Evolutionary conservation across 2,329 filamentous ascomycete species (phyloP).

Genomic region (Epicoccum nigrum): DNA sequence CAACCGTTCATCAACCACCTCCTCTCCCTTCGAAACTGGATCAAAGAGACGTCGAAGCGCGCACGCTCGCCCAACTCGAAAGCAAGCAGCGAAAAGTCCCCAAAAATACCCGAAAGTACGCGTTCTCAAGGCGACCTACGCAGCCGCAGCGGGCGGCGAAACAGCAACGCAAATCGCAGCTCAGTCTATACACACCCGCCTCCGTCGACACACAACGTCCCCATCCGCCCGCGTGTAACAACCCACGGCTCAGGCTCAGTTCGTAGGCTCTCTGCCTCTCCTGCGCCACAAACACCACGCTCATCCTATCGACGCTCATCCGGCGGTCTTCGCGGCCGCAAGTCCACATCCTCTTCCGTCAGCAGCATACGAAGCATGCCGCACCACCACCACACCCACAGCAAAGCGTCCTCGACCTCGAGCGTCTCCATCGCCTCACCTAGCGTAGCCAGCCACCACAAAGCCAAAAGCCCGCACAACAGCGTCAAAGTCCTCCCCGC

Average conservation of each 20-base stretch:
- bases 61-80: slow-evolving; percentile 45
- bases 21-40: slow-evolving; percentile 73
- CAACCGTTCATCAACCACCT: slow-evolving; percentile 71
- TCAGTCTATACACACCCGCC: slow-evolving; percentile 46
- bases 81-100: slow-evolving; percentile 43
- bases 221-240: slow-evolving; percentile 51
- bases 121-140: slow-evolving; percentile 14
- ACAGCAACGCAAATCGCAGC: slow-evolving; percentile 44
- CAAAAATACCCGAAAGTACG: slow-evolving; percentile 33
- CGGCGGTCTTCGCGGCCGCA: slow-evolving; percentile 82
- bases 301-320: slow-evolving; percentile 85
- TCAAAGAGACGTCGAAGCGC: slow-evolving; percentile 63
- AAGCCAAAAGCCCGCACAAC: slow-evolving; percentile 74
- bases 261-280: slow-evolving; percentile 77
- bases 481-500: slow-evolving; percentile 93
- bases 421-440: slow-evolving; percentile 68
- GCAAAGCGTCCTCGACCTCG: slow-evolving; percentile 92
- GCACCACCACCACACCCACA: slow-evolving; percentile 81
- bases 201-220: slow-evolving; percentile 20
- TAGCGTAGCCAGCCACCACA: slow-evolving; percentile 57
- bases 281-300: slow-evolving; percentile 84
- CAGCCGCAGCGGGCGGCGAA: slow-evolving; percentile 32
- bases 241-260: slow-evolving; percentile 48
- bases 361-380: slow-evolving; percentile 87
- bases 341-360: slow-evolving; percentile 94